Evolutionary conservation across 1,139 yeast species (phyloP).

Genomic region (Saccharomyces hybrid): DNA sequence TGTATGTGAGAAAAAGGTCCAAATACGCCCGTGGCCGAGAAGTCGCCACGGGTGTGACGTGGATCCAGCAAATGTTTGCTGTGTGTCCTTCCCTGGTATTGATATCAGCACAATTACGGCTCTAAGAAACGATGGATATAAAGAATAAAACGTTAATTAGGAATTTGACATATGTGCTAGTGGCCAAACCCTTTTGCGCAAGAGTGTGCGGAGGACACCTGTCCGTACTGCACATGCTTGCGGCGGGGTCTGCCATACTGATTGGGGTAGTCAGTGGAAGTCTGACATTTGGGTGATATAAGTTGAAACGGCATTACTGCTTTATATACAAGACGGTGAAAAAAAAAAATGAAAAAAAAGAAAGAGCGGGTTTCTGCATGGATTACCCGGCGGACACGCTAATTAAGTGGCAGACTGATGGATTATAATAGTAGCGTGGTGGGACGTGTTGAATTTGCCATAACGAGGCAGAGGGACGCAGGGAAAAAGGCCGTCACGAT

Average conservation of each 20-base stretch:
- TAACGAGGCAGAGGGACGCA: neutral
- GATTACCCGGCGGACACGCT: neutral
- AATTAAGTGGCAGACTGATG: neutral
- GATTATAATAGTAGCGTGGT: neutral
- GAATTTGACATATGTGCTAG: conserved; percentile 32
- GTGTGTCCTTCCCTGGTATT: conserved; percentile 4
- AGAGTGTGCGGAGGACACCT: neutral
- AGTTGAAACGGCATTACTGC: neutral
- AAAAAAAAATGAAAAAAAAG: neutral
- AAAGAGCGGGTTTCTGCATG: neutral
- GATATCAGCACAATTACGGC: conserved; percentile 32
- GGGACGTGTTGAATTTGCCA: neutral
- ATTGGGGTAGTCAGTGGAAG: neutral
- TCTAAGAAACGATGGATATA: conserved; percentile 20
- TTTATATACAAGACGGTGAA: neutral
- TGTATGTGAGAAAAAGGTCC: neutral
- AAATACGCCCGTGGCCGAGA: neutral
- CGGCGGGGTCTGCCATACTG: neutral
- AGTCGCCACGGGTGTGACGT: neutral
- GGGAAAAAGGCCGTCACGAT: conserved; percentile 6
- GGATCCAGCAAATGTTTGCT: neutral
- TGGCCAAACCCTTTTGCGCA: neutral
- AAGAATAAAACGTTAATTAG: conserved; percentile 17
- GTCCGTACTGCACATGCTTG: neutral
- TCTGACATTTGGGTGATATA: neutral